Evolutionary conservation across 23 red algal species (phyloP), one percentile per base, ranked within the genome.

Genomic region (Gracilariopsis chorda): DNA sequence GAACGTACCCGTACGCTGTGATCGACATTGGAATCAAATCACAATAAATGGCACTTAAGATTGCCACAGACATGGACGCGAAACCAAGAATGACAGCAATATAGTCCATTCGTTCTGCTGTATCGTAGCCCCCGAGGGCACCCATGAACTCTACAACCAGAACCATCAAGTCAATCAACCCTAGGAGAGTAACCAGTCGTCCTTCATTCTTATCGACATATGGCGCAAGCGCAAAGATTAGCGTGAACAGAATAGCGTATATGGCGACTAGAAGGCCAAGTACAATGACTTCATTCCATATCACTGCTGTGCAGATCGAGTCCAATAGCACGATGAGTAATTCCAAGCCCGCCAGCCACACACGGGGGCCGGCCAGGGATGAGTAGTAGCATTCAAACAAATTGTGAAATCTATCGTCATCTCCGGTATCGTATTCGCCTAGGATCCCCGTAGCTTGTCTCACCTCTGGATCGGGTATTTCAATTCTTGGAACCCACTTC

Each of bases 321-420:
- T 94, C 91, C 2, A 86, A 33, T 14, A 94, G 39, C 16, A 87
- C 73, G 70, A 87, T 63, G 36, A 14, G 29, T 9, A 94, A 34
- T 53, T 94, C 91, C 41, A 94, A 20, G 1, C 62, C 91, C 27
- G 56, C 91, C 43, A 94, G 16, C 91, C 91, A 94, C 8, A 94
- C 60, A 19, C 80, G 58, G 21, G 91, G 91, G 40, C 91, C 91
- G 13, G 80, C 48, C 47, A 94, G 27, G 20, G 41, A 59, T 37
- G 65, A 68, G 47, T 94, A 94, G 61, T 94, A 94, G 41, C 91
- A 86, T 69, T 85, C 79, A 58, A 94, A 94, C 36, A 94, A 30
- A 3, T 42, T 56, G 48, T 94, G 91, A 67, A 94, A 94, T 32
- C 51, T 24, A 71, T 86, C 53, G 25, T 77, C 37, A 16, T 86